Base-by-base conservation (phyloP, 2,329 filamentous ascomycete genomes). In the Arthrobotrys conoides region DNA sequence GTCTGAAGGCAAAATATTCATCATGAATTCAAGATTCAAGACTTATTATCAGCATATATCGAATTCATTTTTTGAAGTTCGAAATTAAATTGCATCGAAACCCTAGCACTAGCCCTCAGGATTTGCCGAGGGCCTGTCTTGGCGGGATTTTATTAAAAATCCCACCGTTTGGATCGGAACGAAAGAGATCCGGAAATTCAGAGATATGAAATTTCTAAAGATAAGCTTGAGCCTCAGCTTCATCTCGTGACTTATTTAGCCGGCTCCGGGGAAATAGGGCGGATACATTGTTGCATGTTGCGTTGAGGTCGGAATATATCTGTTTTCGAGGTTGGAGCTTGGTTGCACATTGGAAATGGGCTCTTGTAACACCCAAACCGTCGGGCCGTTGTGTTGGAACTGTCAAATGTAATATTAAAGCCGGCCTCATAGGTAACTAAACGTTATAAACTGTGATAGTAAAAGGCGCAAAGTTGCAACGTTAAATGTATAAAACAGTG, bases 71-170 rank as follows among this genome's bases (percentile, higher is more conserved):
- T n/a, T 9, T 12, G 57, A 61, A n/a, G 14, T 44, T 27, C 18
- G 14, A 61, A 44, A 24, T 38, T 36, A 24, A 61, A 44, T 16
- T 8, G 4, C 18, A 8, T 22, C 10, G n/a, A 38, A 22, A 8
- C 20, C n/a, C 16, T 46, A 22, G 18, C 5, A 14, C 18, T 8
- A 12, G 20, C 12, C 18, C 33, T n/a, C 18, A 61, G 55, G 6
- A 10, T 20, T 20, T 16, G 41, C 67, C 67, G 38, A 51, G 41
- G 10, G 10, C 16, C 4, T 24, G 14, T 46, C 67, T 71, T 71
- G 67, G 67, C 49, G 36, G 66, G 66, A 70, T 70, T 70, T n/a
- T 59, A 53, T 61, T 48, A 16, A 41, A 30, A 59, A 61, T 51
- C 27, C 53, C n/a, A 44, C 24, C 16, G 24, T 44, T 61, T 24